Evolutionary conservation across 2,329 filamentous ascomycete species (phyloP), one percentile per base, ranked within the genome.

Genomic region (Rhytidhysteron rufulum): DNA sequence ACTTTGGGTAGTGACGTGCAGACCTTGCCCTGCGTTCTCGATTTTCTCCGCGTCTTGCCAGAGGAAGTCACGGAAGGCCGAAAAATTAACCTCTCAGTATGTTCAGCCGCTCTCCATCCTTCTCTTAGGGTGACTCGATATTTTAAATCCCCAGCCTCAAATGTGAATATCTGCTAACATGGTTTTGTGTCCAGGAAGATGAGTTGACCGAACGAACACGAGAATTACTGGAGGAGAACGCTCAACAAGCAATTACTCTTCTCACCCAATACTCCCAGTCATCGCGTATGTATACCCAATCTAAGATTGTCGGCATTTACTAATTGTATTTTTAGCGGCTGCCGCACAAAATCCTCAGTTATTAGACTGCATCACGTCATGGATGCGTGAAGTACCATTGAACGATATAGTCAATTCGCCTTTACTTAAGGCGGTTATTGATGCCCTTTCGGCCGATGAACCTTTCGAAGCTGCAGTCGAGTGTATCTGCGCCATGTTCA

Each of bases 1-100:
- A 79, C 86, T 31, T 79, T 97, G 41, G 85, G 86, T 51, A 80
- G 79, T 63, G 85, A 86, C 58, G 80, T 85, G 45, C 81, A 83
- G 60, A 88, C 85, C 63, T 82, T 93, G 57, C 82, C 89, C 50
- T 93, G 86, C 66, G 86, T 97, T 58, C 77, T 98, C 60, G 93
- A 98, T 68, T 98, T 98, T 68, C 77, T 98, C 51, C 89, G 88
- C 67, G 90, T 98, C 58, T 82, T 98, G 51, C 93, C 93, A 41
- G 93, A 98, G 76, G 93, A 98, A 78, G 93, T 98, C 62, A 97
- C 88, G 55, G 91, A 98, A 78, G 93, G 93, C 72, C 88, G 93
- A 72, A 98, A 97, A 75, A 96, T 98, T 78, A 95, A 89, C 78
- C 79, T 98, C 72, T 90, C 88, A 81, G 90, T 95, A 93, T 75